Base-by-base conservation (phyloP, 306 rosid species). In the Trifolium repens region DNA sequence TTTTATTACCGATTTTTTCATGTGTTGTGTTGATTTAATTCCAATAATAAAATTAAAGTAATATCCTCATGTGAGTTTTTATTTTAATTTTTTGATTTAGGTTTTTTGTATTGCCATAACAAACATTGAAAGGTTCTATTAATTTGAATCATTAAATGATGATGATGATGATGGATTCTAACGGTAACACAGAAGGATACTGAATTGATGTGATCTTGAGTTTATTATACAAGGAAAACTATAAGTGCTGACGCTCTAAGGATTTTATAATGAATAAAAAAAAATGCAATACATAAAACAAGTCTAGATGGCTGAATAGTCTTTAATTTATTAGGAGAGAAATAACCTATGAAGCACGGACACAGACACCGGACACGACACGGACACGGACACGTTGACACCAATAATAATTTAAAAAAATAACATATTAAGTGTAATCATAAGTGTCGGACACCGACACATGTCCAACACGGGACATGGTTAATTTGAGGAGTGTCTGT, bases 101-200 rank as follows among this genome's bases (percentile, higher is more conserved):
- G 0, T 5, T 42, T 40, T 66, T 66, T 66, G 15, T 10, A 5
- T 19, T 12, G 35, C 71, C n/a, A 10, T 22, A 12, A 10, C 9
- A 60, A 60, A 60, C 42, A 30, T 60, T 27, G 40, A 13, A 30
- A 60, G 40, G 11, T 60, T 60, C 19, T 60, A 30, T 30, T 14
- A 13, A 5, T 30, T 68, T 62, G 74, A 52, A 35, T 62, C 30
- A 73, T 62, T 72, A 17, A 26, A 35, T 22, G 53, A 34, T 40
- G 68, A 47, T 47, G 19, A 46, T 67, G 35, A 17, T 13, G 5
- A 16, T 59, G 10, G 19, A 30, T 27, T 59, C 40, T 5, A 19
- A 30, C 64, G 12, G 4, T 59, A 13, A 13, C n/a, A 0, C 17
- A 59, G 4, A 27, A 30, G 17, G 3, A 59, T 13, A 5, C 2